phyloP scores from a whole-genome alignment of 352 stramenopile species.

The Phytophthora podocarpi region DNA sequence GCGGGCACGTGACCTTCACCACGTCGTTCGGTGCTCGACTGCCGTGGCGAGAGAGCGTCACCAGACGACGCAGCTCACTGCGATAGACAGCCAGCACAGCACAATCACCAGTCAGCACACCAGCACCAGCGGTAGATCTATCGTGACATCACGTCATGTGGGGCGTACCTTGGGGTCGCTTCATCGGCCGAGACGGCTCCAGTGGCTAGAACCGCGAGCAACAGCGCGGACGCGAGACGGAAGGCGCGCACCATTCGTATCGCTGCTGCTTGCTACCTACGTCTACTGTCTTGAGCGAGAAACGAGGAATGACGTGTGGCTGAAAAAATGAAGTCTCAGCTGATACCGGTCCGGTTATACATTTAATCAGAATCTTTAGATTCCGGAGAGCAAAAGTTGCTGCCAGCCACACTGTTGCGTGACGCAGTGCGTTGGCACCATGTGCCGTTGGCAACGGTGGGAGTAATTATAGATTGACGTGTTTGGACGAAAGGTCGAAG shows the following conservation, averaged over 20 bases:
- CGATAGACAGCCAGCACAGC: neutral
- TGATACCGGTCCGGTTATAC: neutral
- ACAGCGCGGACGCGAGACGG: conserved; percentile 14
- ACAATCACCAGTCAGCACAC: neutral
- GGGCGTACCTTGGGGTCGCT: conserved; percentile 17
- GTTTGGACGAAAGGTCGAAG: too few species aligned
- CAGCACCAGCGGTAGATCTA: neutral
- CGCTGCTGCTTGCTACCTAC: too few species aligned
- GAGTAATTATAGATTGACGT: too few species aligned
- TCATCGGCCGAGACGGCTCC: conserved; percentile 14
- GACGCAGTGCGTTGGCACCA: too few species aligned
- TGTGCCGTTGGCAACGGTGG: too few species aligned
- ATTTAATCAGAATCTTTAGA: neutral
- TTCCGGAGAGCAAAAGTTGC: neutral
- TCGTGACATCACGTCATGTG: neutral
- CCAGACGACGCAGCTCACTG: conserved; percentile 73
- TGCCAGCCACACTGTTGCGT: too few species aligned
- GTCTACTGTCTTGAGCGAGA: neutral
- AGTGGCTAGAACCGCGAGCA: conserved; percentile 21
- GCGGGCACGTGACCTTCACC: conserved; percentile 59
- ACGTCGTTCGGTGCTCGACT: conserved; percentile 81
- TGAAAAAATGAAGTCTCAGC: neutral
- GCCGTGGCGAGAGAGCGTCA: conserved; percentile 81
- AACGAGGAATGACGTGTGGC: neutral
- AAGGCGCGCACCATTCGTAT: conserved; percentile 21